Evolutionary conservation across 495 filamentous ascomycete species (phyloP), one percentile per base, ranked within the genome.

Genomic region (Ascobolus immersus): DNA sequence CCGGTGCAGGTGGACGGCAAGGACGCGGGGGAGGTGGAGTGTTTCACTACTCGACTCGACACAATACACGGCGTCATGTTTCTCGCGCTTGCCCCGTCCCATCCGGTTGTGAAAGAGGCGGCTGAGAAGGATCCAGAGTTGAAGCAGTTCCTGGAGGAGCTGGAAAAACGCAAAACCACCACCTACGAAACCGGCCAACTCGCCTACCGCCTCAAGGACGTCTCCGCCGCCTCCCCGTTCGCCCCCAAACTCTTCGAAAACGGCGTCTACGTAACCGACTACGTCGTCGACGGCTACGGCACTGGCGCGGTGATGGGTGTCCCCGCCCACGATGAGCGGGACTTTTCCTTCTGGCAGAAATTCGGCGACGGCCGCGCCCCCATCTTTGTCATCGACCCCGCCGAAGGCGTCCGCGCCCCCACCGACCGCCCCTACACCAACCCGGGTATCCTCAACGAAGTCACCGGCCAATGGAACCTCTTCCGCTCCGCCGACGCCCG

Each of bases 301-400:
- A 71, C 74, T 34, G 77, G 78, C 1, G 78, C 78, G 4, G 74
- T 91, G 4, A 91, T 91, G 80, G 80, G 79, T 24, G 80, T 91
- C 15, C 80, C 80, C 0, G 80, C 70, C 2, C 79, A 91, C 39
- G 80, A 91, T 47, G 46, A 56, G 0, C 62, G 76, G 22, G 80
- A 91, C 41, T 57, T 73, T 50, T 58, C 61, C 4, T 91, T 91
- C 44, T 90, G 61, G 36, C 57, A 69, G 26, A 79, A 86, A 39
- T 52, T 52, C 15, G 48, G 51, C 5, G 24, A 32, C 43, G 48
- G 63, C 42, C 42, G 62, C 44, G 43, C 57, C 30, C 43, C 75
- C 34, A 43, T 64, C 43, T 48, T 57, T 38, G 66, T 64, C 13
- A 50, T 70, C 4, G 50, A 66, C 15, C 59, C 67, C 1, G 57